These are phyloP conservation scores for Neonectria hederae DNA, from an alignment of 2,329 filamentous ascomycete genomes.

Conservation along the genomic window DNA sequence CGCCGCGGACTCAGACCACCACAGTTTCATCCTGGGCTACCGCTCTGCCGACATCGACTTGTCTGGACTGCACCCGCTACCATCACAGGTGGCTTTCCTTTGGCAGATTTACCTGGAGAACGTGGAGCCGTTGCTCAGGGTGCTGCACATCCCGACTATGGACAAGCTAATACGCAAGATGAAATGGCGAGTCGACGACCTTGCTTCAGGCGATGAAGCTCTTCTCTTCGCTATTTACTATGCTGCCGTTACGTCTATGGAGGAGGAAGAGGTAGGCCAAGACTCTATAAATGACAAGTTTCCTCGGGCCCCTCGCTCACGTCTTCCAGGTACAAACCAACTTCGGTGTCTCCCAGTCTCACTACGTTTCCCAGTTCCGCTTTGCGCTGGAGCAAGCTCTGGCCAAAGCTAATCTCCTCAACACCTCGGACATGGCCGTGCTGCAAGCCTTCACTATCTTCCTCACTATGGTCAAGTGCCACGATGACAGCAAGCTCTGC, in stretches of 20 bases:
- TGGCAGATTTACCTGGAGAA: slow-evolving; percentile 31
- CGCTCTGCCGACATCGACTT: neutral
- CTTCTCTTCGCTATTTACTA: slow-evolving; percentile 28
- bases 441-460: slow-evolving; percentile 33
- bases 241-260: slow-evolving; percentile 24
- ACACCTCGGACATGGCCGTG: slow-evolving; percentile 31
- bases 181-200: slow-evolving; percentile 8
- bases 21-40: slow-evolving; percentile 10
- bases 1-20: neutral
- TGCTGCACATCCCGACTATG: slow-evolving; percentile 24
- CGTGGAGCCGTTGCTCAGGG: slow-evolving; percentile 25
- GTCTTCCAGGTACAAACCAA: slow-evolving; percentile 12
- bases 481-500: slow-evolving; percentile 32
- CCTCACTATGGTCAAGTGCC: slow-evolving; percentile 32
- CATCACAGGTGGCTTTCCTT: slow-evolving; percentile 26
- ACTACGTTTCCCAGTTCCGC: slow-evolving; percentile 32
- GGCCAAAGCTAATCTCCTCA: slow-evolving; percentile 34
- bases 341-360: slow-evolving; percentile 26
- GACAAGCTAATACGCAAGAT: slow-evolving; percentile 20
- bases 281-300: too few relatives aligned
- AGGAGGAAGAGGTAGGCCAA: too few relatives aligned
- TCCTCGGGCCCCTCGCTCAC: too few relatives aligned
- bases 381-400: slow-evolving; percentile 35
- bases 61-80: slow-evolving; percentile 13
- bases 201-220: slow-evolving; percentile 20